Conservation (phyloP, 257 asterid genomes). For the Petrea volubilis region DNA sequence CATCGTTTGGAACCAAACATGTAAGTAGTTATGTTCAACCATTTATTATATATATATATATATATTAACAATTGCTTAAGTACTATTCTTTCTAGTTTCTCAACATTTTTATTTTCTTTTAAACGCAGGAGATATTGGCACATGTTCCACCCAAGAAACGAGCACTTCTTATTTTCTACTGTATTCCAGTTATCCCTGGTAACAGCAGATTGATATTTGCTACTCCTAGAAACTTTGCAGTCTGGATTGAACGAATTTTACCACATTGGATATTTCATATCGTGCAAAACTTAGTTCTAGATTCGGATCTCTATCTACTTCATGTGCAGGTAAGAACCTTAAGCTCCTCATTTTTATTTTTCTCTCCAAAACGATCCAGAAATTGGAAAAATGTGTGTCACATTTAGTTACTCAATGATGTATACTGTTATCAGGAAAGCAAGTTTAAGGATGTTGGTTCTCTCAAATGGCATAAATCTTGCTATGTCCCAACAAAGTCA, state of each 20-base stretch:
- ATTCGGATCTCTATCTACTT: slow-evolving; percentile 86
- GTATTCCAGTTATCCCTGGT: slow-evolving; percentile 89
- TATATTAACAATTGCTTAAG: background rate
- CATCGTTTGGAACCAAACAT: slow-evolving; percentile 42
- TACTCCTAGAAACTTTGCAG: slow-evolving; percentile 72
- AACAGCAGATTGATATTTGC: slow-evolving; percentile 74
- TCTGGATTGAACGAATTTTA: slow-evolving; percentile 57
- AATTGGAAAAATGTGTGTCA: background rate
- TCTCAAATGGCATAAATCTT: slow-evolving; percentile 68
- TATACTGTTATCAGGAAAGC: slow-evolving; percentile 50
- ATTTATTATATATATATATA: no score
- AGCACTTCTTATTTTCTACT: slow-evolving; percentile 53
- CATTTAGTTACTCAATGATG: background rate
- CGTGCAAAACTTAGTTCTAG: slow-evolving; percentile 71
- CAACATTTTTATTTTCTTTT: background rate
- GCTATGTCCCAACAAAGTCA: slow-evolving; percentile 76
- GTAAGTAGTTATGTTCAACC: slow-evolving; percentile 44
- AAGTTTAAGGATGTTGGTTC: slow-evolving; percentile 57
- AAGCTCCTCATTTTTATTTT: background rate
- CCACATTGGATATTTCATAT: slow-evolving; percentile 82
- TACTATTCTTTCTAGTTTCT: background rate
- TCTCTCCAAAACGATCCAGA: background rate
- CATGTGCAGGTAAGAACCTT: slow-evolving; percentile 61
- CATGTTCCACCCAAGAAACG: slow-evolving; percentile 33
- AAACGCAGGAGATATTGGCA: slow-evolving; percentile 45